Conservation (phyloP, 2,329 filamentous ascomycete genomes). For the Neopestalotiopsis rosae region DNA sequence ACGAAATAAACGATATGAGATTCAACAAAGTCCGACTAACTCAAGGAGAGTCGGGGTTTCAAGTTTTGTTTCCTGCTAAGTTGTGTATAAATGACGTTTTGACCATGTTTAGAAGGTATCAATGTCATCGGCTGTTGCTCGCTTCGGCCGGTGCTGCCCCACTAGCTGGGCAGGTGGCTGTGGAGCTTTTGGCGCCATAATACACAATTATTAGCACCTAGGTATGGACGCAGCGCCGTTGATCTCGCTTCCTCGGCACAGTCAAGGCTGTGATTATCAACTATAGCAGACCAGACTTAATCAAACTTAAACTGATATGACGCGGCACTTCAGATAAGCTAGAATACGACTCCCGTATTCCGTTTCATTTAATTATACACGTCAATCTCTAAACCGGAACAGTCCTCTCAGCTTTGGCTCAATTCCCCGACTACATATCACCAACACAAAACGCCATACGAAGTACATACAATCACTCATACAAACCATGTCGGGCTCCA, state of each 20-base stretch:
- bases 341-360: background rate
- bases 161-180: conserved; percentile 5
- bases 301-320: background rate
- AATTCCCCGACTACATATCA: background rate
- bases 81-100: background rate
- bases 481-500: background rate
- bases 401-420: background rate
- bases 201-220: background rate
- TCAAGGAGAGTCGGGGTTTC: no score
- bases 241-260: background rate
- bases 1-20: no score
- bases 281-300: background rate
- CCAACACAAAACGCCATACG: background rate
- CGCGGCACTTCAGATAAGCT: conserved; percentile 4
- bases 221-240: background rate
- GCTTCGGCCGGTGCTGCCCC: conserved; percentile 3
- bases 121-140: background rate
- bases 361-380: background rate
- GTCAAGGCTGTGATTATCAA: background rate
- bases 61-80: background rate
- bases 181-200: background rate
- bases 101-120: conserved; percentile 1
- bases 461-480: no score
- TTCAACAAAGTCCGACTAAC: no score
- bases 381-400: background rate